These are phyloP conservation scores for Polychytrium aggregatum DNA, from an alignment of 192 early-diverging fungal species.

Conservation along the genomic window DNA sequence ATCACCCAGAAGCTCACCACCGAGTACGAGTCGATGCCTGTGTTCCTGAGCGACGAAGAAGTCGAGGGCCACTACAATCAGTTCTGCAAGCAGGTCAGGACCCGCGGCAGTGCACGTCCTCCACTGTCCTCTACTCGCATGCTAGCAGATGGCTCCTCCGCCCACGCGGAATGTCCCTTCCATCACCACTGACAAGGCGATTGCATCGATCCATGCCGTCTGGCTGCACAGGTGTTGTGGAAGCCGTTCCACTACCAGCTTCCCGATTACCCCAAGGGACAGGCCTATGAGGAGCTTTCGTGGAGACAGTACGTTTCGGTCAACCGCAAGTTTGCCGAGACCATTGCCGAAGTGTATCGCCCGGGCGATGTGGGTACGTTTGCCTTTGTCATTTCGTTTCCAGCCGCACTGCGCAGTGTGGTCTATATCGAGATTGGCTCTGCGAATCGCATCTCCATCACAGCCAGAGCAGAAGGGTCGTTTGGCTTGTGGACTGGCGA, in stretches of 20 bases:
- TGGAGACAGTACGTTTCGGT: constrained; percentile 79
- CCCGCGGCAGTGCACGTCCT: too few species aligned
- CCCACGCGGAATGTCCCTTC: not conserved
- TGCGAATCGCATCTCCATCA: constrained; percentile 9
- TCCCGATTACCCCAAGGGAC: constrained; percentile 74
- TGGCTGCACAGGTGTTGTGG: constrained; percentile 85
- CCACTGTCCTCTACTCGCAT: too few species aligned
- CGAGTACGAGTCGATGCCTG: constrained; percentile 61
- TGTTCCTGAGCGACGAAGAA: constrained; percentile 68
- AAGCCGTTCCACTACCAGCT: constrained; percentile 94
- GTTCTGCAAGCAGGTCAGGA: constrained; percentile 85
- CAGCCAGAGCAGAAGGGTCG: too few species aligned
- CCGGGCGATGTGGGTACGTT: constrained; percentile 74
- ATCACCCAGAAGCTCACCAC: constrained; percentile 48
- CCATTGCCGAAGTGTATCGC: constrained; percentile 63
- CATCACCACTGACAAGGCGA: too few species aligned
- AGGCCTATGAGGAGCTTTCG: constrained; percentile 60
- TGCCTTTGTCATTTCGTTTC: constrained; percentile 17
- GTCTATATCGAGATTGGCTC: constrained; percentile 1
- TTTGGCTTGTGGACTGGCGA: not conserved
- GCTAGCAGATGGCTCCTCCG: not conserved
- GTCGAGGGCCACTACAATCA: constrained; percentile 87
- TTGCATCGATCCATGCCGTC: too few species aligned
- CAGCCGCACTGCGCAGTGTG: not conserved
- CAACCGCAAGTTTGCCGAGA: constrained; percentile 76